phyloP scores from a whole-genome alignment of 176 grass and related monocot genomes.

The Aegilops tauschii region DNA sequence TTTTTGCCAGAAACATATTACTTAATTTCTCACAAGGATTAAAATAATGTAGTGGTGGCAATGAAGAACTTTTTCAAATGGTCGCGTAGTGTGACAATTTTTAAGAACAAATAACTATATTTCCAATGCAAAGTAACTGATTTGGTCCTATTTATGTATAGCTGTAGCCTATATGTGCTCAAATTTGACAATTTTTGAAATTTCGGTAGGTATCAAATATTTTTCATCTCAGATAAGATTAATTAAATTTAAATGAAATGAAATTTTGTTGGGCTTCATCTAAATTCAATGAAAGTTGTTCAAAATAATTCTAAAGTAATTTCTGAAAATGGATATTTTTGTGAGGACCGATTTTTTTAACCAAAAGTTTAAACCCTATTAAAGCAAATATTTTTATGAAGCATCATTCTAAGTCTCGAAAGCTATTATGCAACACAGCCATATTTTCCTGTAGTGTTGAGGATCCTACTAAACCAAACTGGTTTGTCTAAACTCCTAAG shows the following conservation, averaged over 20 bases:
- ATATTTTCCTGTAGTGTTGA: not conserved
- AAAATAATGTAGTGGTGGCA: not conserved
- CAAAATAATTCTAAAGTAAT: not conserved
- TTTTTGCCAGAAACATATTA: not conserved
- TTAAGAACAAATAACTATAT: not conserved
- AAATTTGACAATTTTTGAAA: not conserved
- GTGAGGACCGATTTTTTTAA: not conserved
- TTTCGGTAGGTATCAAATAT: not conserved
- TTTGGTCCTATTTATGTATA: not conserved
- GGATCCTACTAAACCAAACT: not conserved
- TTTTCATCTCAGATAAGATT: not conserved
- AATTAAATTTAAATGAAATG: no score
- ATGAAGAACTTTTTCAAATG: not conserved
- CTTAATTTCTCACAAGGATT: not conserved
- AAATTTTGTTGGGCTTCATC: no score
- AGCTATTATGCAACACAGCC: not conserved
- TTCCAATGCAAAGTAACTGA: not conserved
- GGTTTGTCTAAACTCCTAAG: not conserved
- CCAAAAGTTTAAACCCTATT: not conserved
- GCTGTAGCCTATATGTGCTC: not conserved
- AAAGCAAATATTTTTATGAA: not conserved
- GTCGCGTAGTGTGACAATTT: not conserved
- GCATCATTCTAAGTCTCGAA: not conserved
- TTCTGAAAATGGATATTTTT: not conserved
- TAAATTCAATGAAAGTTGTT: no score